A percentile compares a stretch with the other conserved stretches of the same genome.
Evolutionary conservation across 2,329 filamentous ascomycete genomes (phyloP).

Genomic region (Neoscytalidium dimidiatum): DNA sequence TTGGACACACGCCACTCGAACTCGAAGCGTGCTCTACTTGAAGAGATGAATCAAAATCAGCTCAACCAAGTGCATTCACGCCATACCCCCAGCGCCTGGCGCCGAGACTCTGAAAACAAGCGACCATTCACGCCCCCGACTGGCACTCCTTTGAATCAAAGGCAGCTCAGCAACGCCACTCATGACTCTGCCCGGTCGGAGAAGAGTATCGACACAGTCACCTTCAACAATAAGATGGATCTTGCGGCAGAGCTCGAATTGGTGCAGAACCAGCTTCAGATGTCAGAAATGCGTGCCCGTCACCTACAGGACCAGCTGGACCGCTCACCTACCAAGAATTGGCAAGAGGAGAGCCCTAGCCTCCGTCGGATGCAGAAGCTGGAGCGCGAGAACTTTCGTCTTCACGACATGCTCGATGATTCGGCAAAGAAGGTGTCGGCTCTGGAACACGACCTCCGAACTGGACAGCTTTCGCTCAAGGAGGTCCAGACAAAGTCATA

Average conservation of each 20-base stretch:
- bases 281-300: constrained; percentile 92
- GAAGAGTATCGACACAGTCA: constrained; percentile 77
- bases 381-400: constrained; percentile 84
- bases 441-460: constrained; percentile 82
- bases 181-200: constrained; percentile 80
- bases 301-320: constrained; percentile 88
- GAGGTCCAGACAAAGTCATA: constrained; percentile 93
- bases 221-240: constrained; percentile 87
- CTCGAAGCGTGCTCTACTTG: constrained; percentile 73
- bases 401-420: constrained; percentile 94
- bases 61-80: constrained; percentile 52
- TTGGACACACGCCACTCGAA: constrained; percentile 62
- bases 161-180: constrained; percentile 63
- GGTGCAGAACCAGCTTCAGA: constrained; percentile 89
- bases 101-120: constrained; percentile 59
- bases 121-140: constrained; percentile 68
- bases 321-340: constrained; percentile 65
- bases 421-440: constrained; percentile 89
- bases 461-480: constrained; percentile 82
- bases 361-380: constrained; percentile 83
- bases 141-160: constrained; percentile 73
- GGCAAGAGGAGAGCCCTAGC: constrained; percentile 76
- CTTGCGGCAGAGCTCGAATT: constrained; percentile 87
- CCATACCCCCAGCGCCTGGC: constrained; percentile 72
- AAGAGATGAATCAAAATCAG: constrained; percentile 86